These are phyloP conservation scores for Boletus mariae DNA, from an alignment of 1,284 basidiomycete genomes.

Conservation along the genomic window DNA sequence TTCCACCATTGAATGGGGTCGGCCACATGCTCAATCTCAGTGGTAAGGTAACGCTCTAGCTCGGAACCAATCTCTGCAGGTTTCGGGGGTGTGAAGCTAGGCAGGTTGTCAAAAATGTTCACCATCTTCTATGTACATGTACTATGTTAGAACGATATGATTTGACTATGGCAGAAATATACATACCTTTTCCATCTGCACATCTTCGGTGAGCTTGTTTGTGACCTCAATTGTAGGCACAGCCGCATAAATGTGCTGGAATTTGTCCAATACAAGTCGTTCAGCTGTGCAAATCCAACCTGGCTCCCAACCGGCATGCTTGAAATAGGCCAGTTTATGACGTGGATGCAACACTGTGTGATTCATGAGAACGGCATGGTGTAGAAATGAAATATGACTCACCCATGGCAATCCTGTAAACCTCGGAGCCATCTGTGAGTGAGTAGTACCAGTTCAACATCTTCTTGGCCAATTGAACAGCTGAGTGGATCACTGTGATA, in stretches of 20 bases:
- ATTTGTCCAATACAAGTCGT: neutral
- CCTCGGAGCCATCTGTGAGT: neutral
- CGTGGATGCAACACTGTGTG: neutral
- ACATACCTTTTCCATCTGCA: neutral
- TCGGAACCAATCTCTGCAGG: neutral
- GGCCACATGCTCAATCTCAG: neutral
- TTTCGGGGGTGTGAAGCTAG: neutral
- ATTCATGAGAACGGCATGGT: neutral
- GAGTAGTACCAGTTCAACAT: neutral
- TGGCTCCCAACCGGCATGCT: neutral
- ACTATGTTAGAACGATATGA: neutral
- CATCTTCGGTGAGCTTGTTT: neutral
- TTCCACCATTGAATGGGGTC: neutral
- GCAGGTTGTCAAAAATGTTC: neutral
- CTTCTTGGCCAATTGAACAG: neutral
- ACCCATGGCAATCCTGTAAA: neutral
- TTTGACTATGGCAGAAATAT: neutral
- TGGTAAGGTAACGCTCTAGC: neutral
- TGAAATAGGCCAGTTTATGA: neutral
- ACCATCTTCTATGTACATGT: neutral
- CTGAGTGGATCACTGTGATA: neutral
- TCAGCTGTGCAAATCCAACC: neutral
- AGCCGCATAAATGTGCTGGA: neutral
- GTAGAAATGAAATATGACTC: neutral
- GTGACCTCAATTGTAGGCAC: neutral